Conservation (phyloP, 768 basidiomycete genomes). For the Wakefieldia striispora region DNA sequence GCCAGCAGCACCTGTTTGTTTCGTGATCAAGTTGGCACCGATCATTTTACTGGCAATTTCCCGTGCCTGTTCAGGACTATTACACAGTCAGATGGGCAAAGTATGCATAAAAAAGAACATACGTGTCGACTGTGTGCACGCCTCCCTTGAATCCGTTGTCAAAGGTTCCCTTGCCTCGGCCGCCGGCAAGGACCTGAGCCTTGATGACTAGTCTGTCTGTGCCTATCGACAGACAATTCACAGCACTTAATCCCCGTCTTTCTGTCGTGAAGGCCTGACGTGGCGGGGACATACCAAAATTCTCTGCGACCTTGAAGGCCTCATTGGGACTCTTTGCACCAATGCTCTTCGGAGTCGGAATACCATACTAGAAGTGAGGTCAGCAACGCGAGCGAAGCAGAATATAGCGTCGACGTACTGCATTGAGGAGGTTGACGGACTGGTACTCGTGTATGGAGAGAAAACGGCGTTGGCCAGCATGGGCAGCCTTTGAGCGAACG, state of each 20-base stretch:
- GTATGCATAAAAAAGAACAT: conserved; percentile 8
- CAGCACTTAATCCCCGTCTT: neutral
- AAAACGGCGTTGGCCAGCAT: conserved; percentile 83
- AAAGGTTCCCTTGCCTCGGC: conserved; percentile 97
- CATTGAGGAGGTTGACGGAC: conserved; percentile 91
- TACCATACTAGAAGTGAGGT: conserved; percentile 72
- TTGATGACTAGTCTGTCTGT: conserved; percentile 88
- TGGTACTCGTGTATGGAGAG: conserved; percentile 99
- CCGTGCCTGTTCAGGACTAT: conserved; percentile 82
- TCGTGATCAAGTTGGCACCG: conserved; percentile 93
- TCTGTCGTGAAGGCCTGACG: neutral
- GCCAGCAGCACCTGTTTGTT: conserved; percentile 93
- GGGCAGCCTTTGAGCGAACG: conserved; percentile 46
- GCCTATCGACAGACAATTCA: conserved; percentile 41
- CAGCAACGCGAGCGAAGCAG: neutral
- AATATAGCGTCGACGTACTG: conserved; percentile 48
- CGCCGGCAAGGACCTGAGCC: conserved; percentile 98
- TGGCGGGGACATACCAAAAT: conserved; percentile 61
- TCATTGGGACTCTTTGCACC: conserved; percentile 87
- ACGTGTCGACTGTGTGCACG: conserved; percentile 93
- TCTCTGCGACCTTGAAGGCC: conserved; percentile 84
- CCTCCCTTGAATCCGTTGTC: conserved; percentile 96
- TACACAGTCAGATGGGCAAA: conserved; percentile 6
- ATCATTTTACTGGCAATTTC: conserved; percentile 92
- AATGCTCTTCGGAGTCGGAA: conserved; percentile 90